These are phyloP conservation scores for Halteria grandinella DNA, from an alignment of 73 alveolate species.

Conservation along the genomic window DNA sequence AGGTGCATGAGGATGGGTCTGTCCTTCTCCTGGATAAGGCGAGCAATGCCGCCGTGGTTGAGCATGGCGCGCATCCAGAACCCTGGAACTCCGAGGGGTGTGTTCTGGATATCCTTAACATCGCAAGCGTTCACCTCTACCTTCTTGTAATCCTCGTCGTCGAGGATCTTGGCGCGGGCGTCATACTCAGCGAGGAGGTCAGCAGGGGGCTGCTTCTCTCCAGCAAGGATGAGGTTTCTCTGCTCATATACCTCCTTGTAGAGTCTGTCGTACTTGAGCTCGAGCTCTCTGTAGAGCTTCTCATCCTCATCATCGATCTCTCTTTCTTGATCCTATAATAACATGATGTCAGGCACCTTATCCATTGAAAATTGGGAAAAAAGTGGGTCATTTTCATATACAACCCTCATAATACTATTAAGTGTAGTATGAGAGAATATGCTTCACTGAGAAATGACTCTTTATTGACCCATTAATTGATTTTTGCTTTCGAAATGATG, in stretches of 20 bases:
- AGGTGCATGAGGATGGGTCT: slow-evolving; percentile 75
- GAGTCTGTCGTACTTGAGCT: slow-evolving; percentile 76
- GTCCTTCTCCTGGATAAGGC: slow-evolving; percentile 71
- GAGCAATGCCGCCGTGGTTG: slow-evolving; percentile 46
- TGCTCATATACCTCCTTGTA: slow-evolving; percentile 77
- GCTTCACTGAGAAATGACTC: too few species aligned
- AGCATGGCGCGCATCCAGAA: slow-evolving; percentile 75
- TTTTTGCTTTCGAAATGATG: too few species aligned
- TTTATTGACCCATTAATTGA: too few species aligned
- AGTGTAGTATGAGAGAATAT: too few species aligned
- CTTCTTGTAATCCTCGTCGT: slow-evolving; percentile 48
- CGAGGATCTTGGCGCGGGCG: slow-evolving; percentile 33
- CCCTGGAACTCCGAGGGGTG: slow-evolving; percentile 78
- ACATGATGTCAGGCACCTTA: too few species aligned
- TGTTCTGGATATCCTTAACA: slow-evolving; percentile 64
- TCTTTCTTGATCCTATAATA: slow-evolving; percentile 60
- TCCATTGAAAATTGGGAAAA: too few species aligned
- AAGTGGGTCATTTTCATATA: background rate
- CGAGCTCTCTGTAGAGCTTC: slow-evolving; percentile 73
- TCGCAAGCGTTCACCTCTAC: slow-evolving; percentile 38
- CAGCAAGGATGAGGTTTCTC: slow-evolving; percentile 69
- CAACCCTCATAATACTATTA: background rate
- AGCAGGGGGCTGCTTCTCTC: slow-evolving; percentile 48
- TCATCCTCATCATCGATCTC: slow-evolving; percentile 80
- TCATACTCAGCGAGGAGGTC: slow-evolving; percentile 52